Base-by-base conservation (phyloP, 164 flowering plant species). In the Macadamia tetraphylla region DNA sequence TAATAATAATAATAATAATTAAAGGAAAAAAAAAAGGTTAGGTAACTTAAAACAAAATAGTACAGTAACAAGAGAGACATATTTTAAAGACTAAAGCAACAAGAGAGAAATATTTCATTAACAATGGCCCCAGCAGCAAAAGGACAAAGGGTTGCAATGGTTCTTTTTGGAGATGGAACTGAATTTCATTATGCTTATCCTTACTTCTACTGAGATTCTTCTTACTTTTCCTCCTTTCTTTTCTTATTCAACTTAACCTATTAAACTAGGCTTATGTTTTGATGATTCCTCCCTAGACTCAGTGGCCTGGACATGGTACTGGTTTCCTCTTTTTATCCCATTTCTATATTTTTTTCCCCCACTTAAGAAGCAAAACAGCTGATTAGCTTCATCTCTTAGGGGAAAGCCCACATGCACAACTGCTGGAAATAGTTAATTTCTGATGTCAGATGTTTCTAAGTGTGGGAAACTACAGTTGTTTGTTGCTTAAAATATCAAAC, bases 211-310 rank as follows among this genome's bases (percentile, higher is more conserved):
- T 14, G 1, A 53, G 57, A 6, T 53, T 53, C 57, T 53, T 17
- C 15, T 17, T 14, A 1, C 57, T 14, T 53, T 13, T 14, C 40
- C 15, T 53, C 15, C 17, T 53, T 14, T 17, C 15, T 14, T 14
- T 53, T 17, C 15, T 51, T 51, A 53, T 11, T 53, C 17, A 74
- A 72, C 72, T 74, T 79, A 65, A 32, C 68, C 75, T 75, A 70
- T 53, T 62, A 71, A 74, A 55, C 58, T 49, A 48, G 66, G 40
- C 40, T 49, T 65, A 66, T 62, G 62, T 65, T 57, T 52, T 71
- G 72, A 69, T 74, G 67, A 69, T 69, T 67, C 66, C 67, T 23
- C 23, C 0, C 23, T 23, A 23, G 23, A 23, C 23, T 23, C 23
- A 23, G 23, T 23, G 23, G 23, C 23, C 23, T 23, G 40, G 40